Base-by-base conservation (phyloP, 176 grass and related monocot species). In the Raddia distichophylla region DNA sequence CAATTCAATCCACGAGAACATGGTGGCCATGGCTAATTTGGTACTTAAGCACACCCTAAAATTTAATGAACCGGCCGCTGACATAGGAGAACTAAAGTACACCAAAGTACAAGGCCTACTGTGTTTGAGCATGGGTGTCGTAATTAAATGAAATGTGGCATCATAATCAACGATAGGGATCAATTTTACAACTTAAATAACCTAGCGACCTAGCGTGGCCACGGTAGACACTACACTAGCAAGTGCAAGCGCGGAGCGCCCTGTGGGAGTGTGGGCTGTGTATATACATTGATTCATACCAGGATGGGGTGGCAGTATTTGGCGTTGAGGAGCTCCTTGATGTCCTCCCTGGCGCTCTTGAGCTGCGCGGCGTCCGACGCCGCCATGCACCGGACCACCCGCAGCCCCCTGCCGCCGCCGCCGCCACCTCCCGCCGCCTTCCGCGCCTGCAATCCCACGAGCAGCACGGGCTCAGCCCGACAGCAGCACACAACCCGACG, bases 271-370 rank as follows among this genome's bases (percentile, higher is more conserved):
- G 27, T 27, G 27, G 27, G 27, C 27, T 27, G 27, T 27, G 27
- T 27, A 18, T 14, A 6, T 16, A 5, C 12, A 54, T 16, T 6
- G 5, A 18, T 16, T 51, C 22, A 43, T 94, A 98, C 96, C 96
- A 98, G 18, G 79, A 98, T 95, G 0, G 96, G 96, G 73, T 98
- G 89, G 79, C 82, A 91, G 82, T 82, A 90, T 0, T 71, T 95
- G 56, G 79, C 80, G 75, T 88, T 90, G 62, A 98, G 90, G 53
- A 95, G 69, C 55, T 86, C 87, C 81, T 77, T 98, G 76, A 98
- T 98, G 62, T 98, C 96, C 83, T 93, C 90, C 91, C 86, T 80
- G 3, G 92, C 96, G 72, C 75, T 81, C 77, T 89, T 98, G 84
- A 98, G 79, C 86, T 95, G 93, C 75, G 75, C 84, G 13, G 84